Base-by-base conservation (phyloP, 2,329 filamentous ascomycete genomes). In the Diaporthe sp. region DNA sequence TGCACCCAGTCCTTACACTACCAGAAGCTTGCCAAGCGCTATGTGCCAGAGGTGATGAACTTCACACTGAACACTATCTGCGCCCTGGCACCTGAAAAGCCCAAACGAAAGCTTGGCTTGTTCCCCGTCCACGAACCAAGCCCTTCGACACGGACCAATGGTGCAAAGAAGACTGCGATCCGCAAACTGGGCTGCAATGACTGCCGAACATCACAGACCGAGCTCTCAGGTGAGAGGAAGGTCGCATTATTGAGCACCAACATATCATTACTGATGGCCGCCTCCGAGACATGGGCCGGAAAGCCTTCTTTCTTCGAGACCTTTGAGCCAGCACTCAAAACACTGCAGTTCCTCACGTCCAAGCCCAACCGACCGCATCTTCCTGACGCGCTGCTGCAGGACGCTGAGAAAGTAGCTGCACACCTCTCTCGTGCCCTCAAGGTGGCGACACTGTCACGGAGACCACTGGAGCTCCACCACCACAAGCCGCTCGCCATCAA, bases 401-500 rank as follows among this genome's bases (percentile, higher is more conserved):
- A 83, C 73, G 80, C 86, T 49, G 83, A 82, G 67, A 88, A 87
- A 77, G 79, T 87, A 2, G 81, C 84, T 58, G 79, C 83, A 51
- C 89, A 88, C 78, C 80, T 93, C 39, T 83, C 86, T 51, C 85
- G 86, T 58, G 89, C 92, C 80, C 86, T 95, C 76, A 85, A 88
- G 17, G 86, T 93, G 71, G 89, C 95, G 1, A 89, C 88, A 58
- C 88, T 93, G 28, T 85, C 89, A 57, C 95, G 96, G 53, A 92
- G 94, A 12, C 95, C 95, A 2, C 91, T 98, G 78, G 91, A 95
- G 80, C 91, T 99, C 4, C 97, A 99, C 86, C 90, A 97, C 85
- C 97, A 99, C 88, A 90, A 90, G 0, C 95, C 96, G 0, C 90
- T 98, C 3, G 93, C 97, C 31, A 98, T 98, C 87, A 96, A 96